Evolutionary conservation across 495 filamentous ascomycete genomes (phyloP), one percentile per base, ranked within the genome.

Genomic region (Penicillium soppii): DNA sequence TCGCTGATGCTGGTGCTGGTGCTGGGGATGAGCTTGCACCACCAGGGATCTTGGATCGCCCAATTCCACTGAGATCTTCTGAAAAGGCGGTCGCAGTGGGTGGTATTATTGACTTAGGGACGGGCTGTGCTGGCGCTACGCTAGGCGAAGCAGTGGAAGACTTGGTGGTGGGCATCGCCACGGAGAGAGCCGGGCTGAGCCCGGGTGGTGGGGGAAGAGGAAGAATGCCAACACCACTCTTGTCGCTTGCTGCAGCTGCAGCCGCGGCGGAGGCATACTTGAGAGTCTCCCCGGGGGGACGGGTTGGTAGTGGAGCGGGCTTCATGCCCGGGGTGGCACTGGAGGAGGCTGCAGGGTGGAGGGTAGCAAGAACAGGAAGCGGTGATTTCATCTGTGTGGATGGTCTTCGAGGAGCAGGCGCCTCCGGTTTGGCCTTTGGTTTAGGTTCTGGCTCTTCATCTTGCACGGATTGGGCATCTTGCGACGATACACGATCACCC

Each of bases 211-310:
- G 91, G 20, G 92, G 92, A 49, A 97, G 75, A 15, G 92, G 92
- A 22, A 90, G 83, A 56, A 97, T 96, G n/a, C 92, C 92, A 8
- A 96, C 87, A 13, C 81, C 81, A 59, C 75, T 86, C 65, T 92
- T 95, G 65, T 96, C 91, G 67, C 86, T 94, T 40, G 94, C 90
- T 8, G 95, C 95, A 1, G 94, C 94, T 0, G 94, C 95, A 0
- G 94, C 95, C 0, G 94, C 94, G 0, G 94, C 94, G 16, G 94
- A 96, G 25, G 95, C 94, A 66, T 97, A 97, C 69, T 97, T 97
- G 57, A 97, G 74, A 0, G 89, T 89, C 65, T 97, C 92, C 26
- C 90, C 91, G 20, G 91, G 86, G 3, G 89, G 80, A 59, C 91
- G 84, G 35, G 88, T 83, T 7, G 94, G 95, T 59, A 90, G 61